Percentiles rank a stretch among this genome's conserved stretches.
These are phyloP conservation scores for Cytospora piceae DNA, from an alignment of 2,329 filamentous ascomycete species.

Conservation along the genomic window DNA sequence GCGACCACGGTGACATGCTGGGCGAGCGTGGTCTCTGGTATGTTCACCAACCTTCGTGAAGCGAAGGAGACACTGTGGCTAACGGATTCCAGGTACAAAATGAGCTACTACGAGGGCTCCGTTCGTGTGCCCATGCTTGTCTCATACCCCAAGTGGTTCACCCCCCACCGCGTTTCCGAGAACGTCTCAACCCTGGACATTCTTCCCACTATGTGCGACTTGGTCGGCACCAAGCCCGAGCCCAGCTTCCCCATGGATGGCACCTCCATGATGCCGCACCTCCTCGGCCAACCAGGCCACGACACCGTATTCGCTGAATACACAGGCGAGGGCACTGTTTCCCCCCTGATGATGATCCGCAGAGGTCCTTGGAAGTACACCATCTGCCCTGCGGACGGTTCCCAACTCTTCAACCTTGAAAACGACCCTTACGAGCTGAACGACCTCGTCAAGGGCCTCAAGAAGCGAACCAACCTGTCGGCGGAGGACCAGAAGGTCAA, in stretches of 20 bases:
- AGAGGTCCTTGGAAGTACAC: slow-evolving; percentile 90
- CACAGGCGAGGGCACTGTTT: slow-evolving; percentile 88
- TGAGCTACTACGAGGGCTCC: slow-evolving; percentile 93
- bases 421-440: slow-evolving; percentile 76
- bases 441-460: slow-evolving; percentile 64
- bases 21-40: slow-evolving; percentile 87
- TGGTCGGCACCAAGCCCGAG: slow-evolving; percentile 73
- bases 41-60: slow-evolving; percentile 18
- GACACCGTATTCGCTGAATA: slow-evolving; percentile 96
- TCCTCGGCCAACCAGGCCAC: slow-evolving; percentile 67
- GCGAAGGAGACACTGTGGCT: not conserved
- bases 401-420: slow-evolving; percentile 81
- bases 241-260: slow-evolving; percentile 83
- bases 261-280: slow-evolving; percentile 77
- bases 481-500: slow-evolving; percentile 51
- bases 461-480: slow-evolving; percentile 42
- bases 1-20: slow-evolving; percentile 95
- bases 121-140: slow-evolving; percentile 87
- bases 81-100: slow-evolving; percentile 70
- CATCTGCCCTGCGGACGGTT: slow-evolving; percentile 80
- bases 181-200: slow-evolving; percentile 93
- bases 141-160: slow-evolving; percentile 76
- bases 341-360: slow-evolving; percentile 92
- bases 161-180: slow-evolving; percentile 74
- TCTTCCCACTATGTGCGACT: slow-evolving; percentile 83